phyloP scores from a whole-genome alignment of 2,329 filamentous ascomycete species.

The Iodosphaeria phyllophila region DNA sequence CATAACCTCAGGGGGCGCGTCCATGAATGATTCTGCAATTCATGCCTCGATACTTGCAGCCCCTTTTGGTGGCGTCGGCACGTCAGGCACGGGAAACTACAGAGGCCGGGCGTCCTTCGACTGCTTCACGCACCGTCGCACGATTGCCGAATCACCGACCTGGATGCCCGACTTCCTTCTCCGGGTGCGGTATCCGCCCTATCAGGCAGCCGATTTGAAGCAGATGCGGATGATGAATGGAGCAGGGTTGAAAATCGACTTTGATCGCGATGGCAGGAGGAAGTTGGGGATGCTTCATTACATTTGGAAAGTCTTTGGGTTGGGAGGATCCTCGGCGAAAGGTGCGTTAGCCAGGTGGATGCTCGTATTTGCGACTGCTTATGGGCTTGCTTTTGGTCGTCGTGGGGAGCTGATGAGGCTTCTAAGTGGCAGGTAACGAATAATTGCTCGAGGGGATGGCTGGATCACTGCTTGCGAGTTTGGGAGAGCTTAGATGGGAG shows the following conservation, averaged over 20 bases:
- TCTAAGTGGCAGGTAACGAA: too few species aligned
- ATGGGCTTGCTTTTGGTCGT: too few species aligned
- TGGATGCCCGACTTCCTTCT: conserved; percentile 54
- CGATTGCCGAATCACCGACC: conserved; percentile 38
- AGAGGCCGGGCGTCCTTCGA: conserved; percentile 60
- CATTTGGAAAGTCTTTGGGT: conserved; percentile 26
- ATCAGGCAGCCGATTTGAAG: conserved; percentile 25
- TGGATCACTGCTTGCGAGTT: too few species aligned
- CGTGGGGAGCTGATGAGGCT: too few species aligned
- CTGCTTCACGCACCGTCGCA: conserved; percentile 24
- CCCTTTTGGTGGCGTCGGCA: conserved; percentile 68
- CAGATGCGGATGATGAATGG: conserved; percentile 22
- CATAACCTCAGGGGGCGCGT: conserved; percentile 50
- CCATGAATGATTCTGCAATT: conserved; percentile 48
- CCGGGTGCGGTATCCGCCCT: conserved; percentile 49
- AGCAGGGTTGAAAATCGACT: conserved; percentile 35
- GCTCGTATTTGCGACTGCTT: conserved; percentile 19
- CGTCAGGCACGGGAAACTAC: conserved; percentile 60
- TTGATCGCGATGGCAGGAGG: conserved; percentile 39
- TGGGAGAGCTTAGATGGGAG: too few species aligned
- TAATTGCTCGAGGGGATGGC: too few species aligned
- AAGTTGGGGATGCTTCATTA: conserved; percentile 34
- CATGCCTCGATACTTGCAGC: conserved; percentile 53
- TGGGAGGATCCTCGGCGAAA: conserved; percentile 30
- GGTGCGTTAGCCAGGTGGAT: conserved; percentile 34